Conservation (phyloP, 176 grass and related monocot genomes). For the Hsuehochloa calcarea region DNA sequence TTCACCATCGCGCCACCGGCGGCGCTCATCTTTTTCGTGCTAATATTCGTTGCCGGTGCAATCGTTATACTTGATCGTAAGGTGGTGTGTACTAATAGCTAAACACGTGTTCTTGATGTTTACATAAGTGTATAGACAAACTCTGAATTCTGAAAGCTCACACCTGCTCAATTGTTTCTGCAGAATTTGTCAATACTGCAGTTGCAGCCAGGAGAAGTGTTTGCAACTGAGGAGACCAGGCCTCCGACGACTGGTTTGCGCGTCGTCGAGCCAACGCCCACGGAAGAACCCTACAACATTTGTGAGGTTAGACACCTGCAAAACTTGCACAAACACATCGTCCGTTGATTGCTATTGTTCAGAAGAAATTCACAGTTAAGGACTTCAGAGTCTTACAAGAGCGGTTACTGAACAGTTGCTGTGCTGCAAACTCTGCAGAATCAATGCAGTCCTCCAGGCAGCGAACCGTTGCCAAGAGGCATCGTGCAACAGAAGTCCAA, state of each 20-base stretch:
- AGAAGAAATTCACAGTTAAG: not conserved
- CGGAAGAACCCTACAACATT: constrained; percentile 11
- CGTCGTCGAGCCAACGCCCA: not conserved
- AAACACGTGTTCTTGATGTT: not conserved
- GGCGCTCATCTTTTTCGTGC: constrained; percentile 42
- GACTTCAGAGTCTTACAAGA: not conserved
- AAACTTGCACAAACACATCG: not conserved
- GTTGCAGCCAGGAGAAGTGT: constrained; percentile 5
- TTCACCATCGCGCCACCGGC: constrained; percentile 36
- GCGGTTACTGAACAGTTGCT: constrained; percentile 19
- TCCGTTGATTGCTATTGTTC: not conserved
- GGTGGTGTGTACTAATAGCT: constrained; percentile 33
- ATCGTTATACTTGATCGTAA: constrained; percentile 48
- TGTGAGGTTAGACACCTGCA: constrained; percentile 34
- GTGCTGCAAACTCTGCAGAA: constrained; percentile 42
- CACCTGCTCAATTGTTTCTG: not conserved
- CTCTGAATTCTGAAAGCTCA: not conserved
- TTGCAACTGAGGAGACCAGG: not conserved
- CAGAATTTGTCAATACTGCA: constrained; percentile 37
- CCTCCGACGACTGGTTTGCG: not conserved
- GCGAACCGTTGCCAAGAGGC: constrained; percentile 73
- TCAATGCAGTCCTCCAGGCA: constrained; percentile 53
- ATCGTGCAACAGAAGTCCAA: constrained; percentile 70
- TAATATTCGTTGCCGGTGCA: constrained; percentile 40
- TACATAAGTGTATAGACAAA: not conserved